Evolutionary conservation across 768 basidiomycete genomes (phyloP).

Genomic region (Chalciporus chontae): DNA sequence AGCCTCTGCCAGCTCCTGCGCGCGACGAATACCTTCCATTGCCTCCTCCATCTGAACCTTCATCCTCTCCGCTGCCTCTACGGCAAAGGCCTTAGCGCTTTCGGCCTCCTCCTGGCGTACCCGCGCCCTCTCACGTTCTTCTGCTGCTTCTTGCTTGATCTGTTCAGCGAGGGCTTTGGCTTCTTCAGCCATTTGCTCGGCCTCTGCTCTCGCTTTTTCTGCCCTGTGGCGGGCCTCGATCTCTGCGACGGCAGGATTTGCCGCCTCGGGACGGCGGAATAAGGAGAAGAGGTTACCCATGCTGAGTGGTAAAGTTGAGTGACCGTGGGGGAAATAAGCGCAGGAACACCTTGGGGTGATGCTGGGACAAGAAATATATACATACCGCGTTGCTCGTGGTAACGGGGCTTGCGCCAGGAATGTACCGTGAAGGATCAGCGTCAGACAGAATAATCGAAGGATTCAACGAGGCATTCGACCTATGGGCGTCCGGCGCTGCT

Average conservation of each 20-base stretch:
- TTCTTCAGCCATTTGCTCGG: constrained; percentile 1
- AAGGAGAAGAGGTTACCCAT: neutral
- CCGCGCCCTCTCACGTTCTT: constrained; percentile 5
- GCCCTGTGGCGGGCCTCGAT: constrained; percentile 6
- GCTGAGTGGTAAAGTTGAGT: too few relatives aligned
- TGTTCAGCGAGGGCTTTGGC: constrained; percentile 1
- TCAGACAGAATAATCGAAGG: neutral
- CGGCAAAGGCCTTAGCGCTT: constrained; percentile 4
- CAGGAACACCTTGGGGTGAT: too few relatives aligned
- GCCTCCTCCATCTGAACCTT: constrained; percentile 8
- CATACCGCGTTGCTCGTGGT: neutral
- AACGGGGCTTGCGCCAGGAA: neutral
- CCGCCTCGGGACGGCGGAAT: constrained; percentile 1
- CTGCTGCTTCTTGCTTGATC: constrained; percentile 1
- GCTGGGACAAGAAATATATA: neutral
- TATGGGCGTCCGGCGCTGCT: neutral
- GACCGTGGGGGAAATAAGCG: neutral
- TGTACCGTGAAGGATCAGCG: neutral
- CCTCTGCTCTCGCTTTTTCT: constrained; percentile 3
- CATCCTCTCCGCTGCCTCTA: constrained; percentile 6
- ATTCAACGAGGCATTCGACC: neutral
- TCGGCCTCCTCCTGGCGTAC: constrained; percentile 7
- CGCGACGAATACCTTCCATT: neutral
- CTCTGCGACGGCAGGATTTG: constrained; percentile 10
- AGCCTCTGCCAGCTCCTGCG: constrained; percentile 4